phyloP scores from a whole-genome alignment of 495 filamentous ascomycete species.

The Mytilinidion resinicola region DNA sequence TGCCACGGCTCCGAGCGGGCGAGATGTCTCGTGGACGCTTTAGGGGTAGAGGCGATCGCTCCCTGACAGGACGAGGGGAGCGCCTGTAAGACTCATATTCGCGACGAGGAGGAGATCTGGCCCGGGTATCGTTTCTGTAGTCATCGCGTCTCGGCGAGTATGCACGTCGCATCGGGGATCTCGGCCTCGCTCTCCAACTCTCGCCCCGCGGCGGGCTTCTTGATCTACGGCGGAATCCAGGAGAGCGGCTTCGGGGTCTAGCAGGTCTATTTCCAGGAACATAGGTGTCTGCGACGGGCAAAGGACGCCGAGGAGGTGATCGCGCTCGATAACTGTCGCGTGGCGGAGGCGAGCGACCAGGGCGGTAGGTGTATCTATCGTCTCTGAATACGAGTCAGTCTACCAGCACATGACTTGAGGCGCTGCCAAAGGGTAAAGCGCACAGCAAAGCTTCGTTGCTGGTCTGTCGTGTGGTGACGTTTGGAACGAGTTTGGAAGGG shows the following conservation, averaged over 20 bases:
- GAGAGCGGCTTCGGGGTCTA: constrained; percentile 33
- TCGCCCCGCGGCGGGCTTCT: constrained; percentile 29
- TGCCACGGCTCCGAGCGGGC: constrained; percentile 29
- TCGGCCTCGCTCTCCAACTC: constrained; percentile 29
- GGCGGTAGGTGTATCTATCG: constrained; percentile 27
- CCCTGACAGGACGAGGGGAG: constrained; percentile 25
- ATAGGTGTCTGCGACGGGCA: constrained; percentile 35
- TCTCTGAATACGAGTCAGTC: constrained; percentile 10
- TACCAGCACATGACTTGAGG: not conserved
- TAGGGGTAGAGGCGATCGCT: constrained; percentile 34
- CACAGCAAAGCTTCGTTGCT: not conserved
- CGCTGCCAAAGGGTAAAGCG: not conserved
- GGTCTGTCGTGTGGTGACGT: not conserved
- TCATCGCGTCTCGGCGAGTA: constrained; percentile 32
- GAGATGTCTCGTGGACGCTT: constrained; percentile 35
- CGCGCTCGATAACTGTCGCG: constrained; percentile 37
- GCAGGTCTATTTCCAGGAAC: constrained; percentile 28
- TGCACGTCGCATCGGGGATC: constrained; percentile 35
- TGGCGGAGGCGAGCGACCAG: constrained; percentile 20
- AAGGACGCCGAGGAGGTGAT: constrained; percentile 24
- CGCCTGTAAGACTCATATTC: constrained; percentile 26
- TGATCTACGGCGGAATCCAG: constrained; percentile 33
- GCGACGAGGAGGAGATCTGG: constrained; percentile 21
- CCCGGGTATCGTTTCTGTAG: constrained; percentile 24
- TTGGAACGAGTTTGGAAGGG: not conserved